Percentiles rank a stretch among this genome's conserved stretches.
These are phyloP conservation scores for Clarireedia hainanense DNA, from an alignment of 2,329 filamentous ascomycete species.

Conservation along the genomic window DNA sequence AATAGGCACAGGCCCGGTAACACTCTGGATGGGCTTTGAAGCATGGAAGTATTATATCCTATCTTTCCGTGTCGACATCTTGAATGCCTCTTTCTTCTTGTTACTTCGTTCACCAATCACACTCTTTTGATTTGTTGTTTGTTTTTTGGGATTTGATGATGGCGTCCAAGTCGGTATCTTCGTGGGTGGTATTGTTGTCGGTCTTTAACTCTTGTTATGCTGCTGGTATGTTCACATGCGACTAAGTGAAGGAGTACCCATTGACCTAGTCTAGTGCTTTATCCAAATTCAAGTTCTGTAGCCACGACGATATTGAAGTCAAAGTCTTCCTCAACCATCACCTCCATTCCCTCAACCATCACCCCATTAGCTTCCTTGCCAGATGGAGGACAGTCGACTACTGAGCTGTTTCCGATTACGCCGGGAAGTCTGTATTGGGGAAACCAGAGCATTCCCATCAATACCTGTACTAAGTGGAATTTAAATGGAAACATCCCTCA, in stretches of 20 bases:
- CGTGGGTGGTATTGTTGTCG: not conserved
- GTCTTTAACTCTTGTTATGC: not conserved
- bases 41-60: not conserved
- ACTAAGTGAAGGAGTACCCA: not conserved
- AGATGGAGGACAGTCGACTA: not conserved
- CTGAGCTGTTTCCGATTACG: not conserved
- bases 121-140: not conserved
- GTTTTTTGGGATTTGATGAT: not conserved
- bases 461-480: slow-evolving; percentile 11
- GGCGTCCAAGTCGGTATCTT: not conserved
- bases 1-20: no score
- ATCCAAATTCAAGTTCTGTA: not conserved
- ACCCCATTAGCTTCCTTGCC: slow-evolving; percentile 4
- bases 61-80: no score
- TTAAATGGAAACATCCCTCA: not conserved
- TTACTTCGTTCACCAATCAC: not conserved
- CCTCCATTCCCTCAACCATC: slow-evolving; percentile 7
- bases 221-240: not conserved
- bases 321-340: not conserved
- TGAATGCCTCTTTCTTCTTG: not conserved
- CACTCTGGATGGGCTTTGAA: not conserved
- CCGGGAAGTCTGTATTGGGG: slow-evolving; percentile 9
- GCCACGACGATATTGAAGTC: not conserved
- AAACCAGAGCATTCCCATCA: slow-evolving; percentile 12
- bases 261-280: not conserved